Conservation (phyloP, 1,284 basidiomycete species). For the Trametes pubescens region DNA sequence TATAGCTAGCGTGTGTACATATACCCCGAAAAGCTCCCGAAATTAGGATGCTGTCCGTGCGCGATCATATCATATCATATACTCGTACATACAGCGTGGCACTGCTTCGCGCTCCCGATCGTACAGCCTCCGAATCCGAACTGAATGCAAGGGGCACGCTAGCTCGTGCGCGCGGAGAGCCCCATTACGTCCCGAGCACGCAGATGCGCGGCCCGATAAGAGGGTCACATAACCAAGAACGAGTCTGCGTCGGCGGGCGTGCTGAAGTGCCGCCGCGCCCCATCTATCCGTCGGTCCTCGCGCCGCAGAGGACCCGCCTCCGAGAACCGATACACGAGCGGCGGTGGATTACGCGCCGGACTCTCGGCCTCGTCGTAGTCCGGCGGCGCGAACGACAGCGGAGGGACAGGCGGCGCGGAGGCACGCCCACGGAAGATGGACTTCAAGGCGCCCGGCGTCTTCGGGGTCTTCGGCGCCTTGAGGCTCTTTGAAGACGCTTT, state of each 20-base stretch:
- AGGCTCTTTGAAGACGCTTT: constrained; percentile 17
- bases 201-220: too few species aligned
- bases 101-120: not conserved
- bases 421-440: constrained; percentile 25
- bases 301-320: constrained; percentile 10
- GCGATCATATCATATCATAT: not conserved
- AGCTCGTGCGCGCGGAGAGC: not conserved
- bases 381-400: constrained; percentile 1
- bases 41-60: not conserved
- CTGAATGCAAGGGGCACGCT: not conserved
- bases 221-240: constrained; percentile 25
- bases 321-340: constrained; percentile 15
- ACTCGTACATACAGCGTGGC: constrained; percentile 8
- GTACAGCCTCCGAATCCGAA: constrained; percentile 5
- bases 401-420: constrained; percentile 18
- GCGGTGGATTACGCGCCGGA: constrained; percentile 12
- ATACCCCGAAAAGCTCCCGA: constrained; percentile 11
- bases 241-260: constrained; percentile 19
- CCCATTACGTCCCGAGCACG: not conserved
- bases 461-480: constrained; percentile 7
- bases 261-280: constrained; percentile 9
- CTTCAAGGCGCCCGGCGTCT: constrained; percentile 18
- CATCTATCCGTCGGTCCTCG: constrained; percentile 13
- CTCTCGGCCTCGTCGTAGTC: constrained; percentile 12
- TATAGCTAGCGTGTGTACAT: not conserved